A percentile compares a stretch with the other conserved stretches of the same genome.
Conservation (phyloP, 768 basidiomycete species). For the Mrakia gelida region DNA sequence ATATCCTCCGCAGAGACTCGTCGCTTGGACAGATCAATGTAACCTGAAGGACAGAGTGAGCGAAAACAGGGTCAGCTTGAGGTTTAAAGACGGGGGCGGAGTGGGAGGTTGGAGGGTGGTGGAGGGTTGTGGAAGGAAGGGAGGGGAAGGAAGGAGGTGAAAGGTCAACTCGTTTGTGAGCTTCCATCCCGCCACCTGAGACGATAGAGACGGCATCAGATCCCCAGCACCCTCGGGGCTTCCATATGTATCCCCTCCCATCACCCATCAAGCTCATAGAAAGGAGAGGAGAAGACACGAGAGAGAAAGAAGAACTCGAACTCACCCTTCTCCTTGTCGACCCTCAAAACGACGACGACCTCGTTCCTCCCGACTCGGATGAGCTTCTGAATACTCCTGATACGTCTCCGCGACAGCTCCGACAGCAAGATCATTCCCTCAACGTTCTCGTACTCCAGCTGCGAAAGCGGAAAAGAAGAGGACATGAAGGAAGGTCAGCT, state of each 20-base stretch:
- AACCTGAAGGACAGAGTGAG: slow-evolving; percentile 55
- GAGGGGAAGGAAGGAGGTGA: slow-evolving; percentile 10
- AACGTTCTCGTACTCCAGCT: slow-evolving; percentile 99
- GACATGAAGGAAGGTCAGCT: slow-evolving; percentile 11
- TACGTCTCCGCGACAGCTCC: slow-evolving; percentile 91
- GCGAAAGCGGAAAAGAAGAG: slow-evolving; percentile 5
- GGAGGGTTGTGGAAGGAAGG: neutral
- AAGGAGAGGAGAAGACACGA: too few relatives aligned
- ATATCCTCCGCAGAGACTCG: slow-evolving; percentile 98
- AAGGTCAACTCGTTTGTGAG: neutral
- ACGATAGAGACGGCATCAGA: too few relatives aligned
- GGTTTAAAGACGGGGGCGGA: neutral
- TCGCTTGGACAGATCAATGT: slow-evolving; percentile 97
- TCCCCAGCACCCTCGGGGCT: too few relatives aligned
- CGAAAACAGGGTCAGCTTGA: neutral
- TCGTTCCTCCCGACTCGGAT: slow-evolving; percentile 97
- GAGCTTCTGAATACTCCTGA: slow-evolving; percentile 93
- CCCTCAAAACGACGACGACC: slow-evolving; percentile 93
- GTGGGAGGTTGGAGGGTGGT: neutral
- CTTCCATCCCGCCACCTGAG: neutral
- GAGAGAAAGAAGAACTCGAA: neutral
- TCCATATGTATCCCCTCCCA: too few relatives aligned
- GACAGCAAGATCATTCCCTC: slow-evolving; percentile 99
- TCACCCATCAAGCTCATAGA: neutral
- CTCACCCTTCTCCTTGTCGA: slow-evolving; percentile 97